Conservation (phyloP, 352 stramenopile genomes). For the Aphanomyces cochlioides region DNA sequence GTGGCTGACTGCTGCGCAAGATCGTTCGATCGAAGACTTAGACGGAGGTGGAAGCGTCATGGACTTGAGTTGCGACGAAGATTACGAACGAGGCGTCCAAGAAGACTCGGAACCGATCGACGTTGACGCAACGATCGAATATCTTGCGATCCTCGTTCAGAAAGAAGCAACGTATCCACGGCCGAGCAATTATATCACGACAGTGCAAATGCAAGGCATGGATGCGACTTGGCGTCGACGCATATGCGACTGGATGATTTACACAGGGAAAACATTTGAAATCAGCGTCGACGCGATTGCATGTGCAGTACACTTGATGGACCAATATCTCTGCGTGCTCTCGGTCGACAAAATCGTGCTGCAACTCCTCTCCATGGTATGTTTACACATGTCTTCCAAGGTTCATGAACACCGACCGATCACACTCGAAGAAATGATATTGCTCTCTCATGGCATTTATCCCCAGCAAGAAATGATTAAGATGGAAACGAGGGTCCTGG, state of each 20-base stretch:
- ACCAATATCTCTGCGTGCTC: constrained; percentile 59
- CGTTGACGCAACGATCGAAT: background rate
- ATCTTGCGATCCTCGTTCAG: background rate
- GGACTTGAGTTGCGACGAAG: constrained; percentile 8
- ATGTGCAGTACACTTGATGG: constrained; percentile 62
- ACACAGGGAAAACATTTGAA: constrained; percentile 69
- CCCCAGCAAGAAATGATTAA: constrained; percentile 53
- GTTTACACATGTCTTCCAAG: constrained; percentile 68
- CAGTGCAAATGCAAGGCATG: constrained; percentile 59
- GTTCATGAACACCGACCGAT: constrained; percentile 69
- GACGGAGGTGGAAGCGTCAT: background rate
- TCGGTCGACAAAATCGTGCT: constrained; percentile 70
- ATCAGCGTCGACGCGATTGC: constrained; percentile 59
- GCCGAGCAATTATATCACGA: constrained; percentile 44
- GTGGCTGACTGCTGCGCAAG: constrained; percentile 10
- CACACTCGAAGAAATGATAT: constrained; percentile 63
- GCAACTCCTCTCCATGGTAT: constrained; percentile 71
- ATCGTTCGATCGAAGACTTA: background rate
- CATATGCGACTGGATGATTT: constrained; percentile 77
- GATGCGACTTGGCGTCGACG: constrained; percentile 57
- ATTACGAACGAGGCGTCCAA: background rate
- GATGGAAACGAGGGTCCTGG: constrained; percentile 54
- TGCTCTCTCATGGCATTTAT: constrained; percentile 75
- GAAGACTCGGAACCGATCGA: constrained; percentile 11
- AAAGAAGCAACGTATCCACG: constrained; percentile 27